Evolutionary conservation across 2,329 filamentous ascomycete species (phyloP), one percentile per base, ranked within the genome.

Genomic region (Diaporthe sp.): DNA sequence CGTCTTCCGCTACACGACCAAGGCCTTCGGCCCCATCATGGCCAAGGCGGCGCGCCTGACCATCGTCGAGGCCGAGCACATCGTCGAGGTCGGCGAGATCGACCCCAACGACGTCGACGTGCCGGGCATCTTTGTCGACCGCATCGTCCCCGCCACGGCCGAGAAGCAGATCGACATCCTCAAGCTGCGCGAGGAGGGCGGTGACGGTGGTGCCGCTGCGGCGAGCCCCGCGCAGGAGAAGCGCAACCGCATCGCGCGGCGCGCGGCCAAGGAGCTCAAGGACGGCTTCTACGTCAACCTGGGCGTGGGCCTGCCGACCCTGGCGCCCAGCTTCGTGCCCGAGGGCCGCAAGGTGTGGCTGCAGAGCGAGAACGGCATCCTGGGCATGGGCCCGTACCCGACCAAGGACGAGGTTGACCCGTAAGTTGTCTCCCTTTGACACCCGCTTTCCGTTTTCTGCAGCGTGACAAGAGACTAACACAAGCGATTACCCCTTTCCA

Each of bases 41-140:
- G 95, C 94, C 76, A 96, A 96, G 84, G 94, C 94, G 0, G 95
- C 94, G 0, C 90, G 89, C 65, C 81, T 94, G 53, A 93, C 94
- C 37, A 96, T 97, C 55, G 94, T 97, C 51, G 95, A 97, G 82
- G 95, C 95, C 1, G 95, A 97, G 81, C 89, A 96, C 77, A 95
- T 97, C 75, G 95, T 97, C 71, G 91, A 93, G 3, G 84, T 92
- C 1, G 95, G 95, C 34, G 90, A 91, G 2, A 92, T 97, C 53
- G 89, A 92, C 72, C 92, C 95, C 3, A 92, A 94, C 76, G 90
- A 92, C 58, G 92, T 97, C 7, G 92, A 97, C 80, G 87, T 97
- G 4, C 94, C 94, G 0, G 94, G 95, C 13, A 95, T 97, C 79
- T 97, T 92, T 82, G 92, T 97, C 80, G 93, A 96, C 82, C 90